Percentiles rank a stretch among this genome's conserved stretches.
These are phyloP conservation scores for Amanita pallidorosea DNA, from an alignment of 768 basidiomycete genomes.

Conservation along the genomic window DNA sequence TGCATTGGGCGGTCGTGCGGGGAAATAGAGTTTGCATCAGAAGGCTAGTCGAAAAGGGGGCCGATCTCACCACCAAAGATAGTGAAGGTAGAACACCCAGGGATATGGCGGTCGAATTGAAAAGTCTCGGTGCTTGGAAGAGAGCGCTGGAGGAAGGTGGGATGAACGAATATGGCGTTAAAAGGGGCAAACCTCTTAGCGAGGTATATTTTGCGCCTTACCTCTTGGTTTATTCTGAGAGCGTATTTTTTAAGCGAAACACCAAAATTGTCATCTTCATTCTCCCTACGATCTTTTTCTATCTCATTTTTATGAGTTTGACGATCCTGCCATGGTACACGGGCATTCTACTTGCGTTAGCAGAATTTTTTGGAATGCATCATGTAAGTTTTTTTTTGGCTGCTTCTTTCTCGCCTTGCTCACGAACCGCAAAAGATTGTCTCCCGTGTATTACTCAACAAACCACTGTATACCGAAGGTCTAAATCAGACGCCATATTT, in stretches of 20 bases:
- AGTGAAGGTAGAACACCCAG: conserved; percentile 77
- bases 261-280: conserved; percentile 73
- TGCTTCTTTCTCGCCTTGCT: conserved; percentile 7
- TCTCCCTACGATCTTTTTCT: conserved; percentile 71
- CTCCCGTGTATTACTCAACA: conserved; percentile 77
- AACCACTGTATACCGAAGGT: conserved; percentile 70
- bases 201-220: conserved; percentile 33
- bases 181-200: conserved; percentile 55
- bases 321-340: conserved; percentile 86
- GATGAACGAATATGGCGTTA: conserved; percentile 63
- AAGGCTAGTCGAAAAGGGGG: conserved; percentile 77
- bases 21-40: conserved; percentile 87
- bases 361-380: conserved; percentile 89
- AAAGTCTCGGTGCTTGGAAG: conserved; percentile 84
- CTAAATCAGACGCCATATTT: conserved; percentile 89
- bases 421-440: conserved; percentile 42
- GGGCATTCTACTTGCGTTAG: conserved; percentile 70
- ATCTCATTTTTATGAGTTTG: conserved; percentile 75
- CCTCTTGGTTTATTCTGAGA: neutral
- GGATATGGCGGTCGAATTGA: conserved; percentile 93
- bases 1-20: conserved; percentile 97
- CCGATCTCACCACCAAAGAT: conserved; percentile 72
- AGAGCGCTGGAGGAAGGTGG: conserved; percentile 84
- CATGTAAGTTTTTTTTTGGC: conserved; percentile 44
- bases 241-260: conserved; percentile 42